Base-by-base conservation (phyloP, 116 monocot genomes). In the Trichopus zeylanicus region DNA sequence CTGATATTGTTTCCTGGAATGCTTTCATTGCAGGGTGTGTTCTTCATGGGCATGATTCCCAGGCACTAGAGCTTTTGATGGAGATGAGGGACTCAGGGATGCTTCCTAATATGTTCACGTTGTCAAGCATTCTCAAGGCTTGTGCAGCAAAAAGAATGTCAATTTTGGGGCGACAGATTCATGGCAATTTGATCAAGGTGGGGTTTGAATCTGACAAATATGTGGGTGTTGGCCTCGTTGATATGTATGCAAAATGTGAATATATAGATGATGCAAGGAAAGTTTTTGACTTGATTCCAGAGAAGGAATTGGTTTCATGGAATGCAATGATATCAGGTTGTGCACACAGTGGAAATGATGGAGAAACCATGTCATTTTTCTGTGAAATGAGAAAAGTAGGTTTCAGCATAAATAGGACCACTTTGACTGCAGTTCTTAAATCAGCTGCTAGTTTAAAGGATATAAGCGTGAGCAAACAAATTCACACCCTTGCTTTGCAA, bases 271-370 rank as follows among this genome's bases (percentile, higher is more conserved):
- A 81, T 42, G 81, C 92, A 0, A 63, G 24, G 32, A 76, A 61
- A 54, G 75, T 65, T 20, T 92, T 92, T 21, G 28, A 72, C 26
- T 69, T 55, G 32, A 81, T 79, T 28, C 60, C 31, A 5, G 64
- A 71, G 20, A 67, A 65, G 32, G 87, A 87, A 49, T 58, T 87
- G 57, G 54, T 87, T 18, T 67, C 75, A 1, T 87, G 84, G 84
- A 92, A 92, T 71, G 87, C 87, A 20, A 25, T 92, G 47, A 79
- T 92, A 24, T 92, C 87, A 1, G 87, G 87, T 11, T 81, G 49
- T 49, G 81, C 84, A 1, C 84, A 92, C 60, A 55, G 48, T 57
- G 78, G 72, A 7, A 26, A 60, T 46, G 73, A 84, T 52, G 68
- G 57, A 29, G 71, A 81, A 19, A 84, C 78, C 12, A 19, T 87